Base-by-base conservation (phyloP, 106 monocot genomes). In the Allium sativum region DNA sequence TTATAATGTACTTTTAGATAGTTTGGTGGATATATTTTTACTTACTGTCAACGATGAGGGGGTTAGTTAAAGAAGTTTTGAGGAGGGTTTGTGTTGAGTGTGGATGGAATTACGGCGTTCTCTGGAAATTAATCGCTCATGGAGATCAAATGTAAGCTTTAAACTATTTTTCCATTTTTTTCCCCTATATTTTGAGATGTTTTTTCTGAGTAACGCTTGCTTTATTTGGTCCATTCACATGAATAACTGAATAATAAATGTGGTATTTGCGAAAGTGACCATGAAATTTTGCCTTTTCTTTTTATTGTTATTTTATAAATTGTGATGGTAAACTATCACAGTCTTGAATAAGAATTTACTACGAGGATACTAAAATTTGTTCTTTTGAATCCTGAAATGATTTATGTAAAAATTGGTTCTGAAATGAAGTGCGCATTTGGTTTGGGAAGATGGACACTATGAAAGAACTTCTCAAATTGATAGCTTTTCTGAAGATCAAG, bases 81-180 rank as follows among this genome's bases (percentile, higher is more conserved):
- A 56, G 79, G 73, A 73, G 81, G 17, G 76, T 89, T 40, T 85
- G 84, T 68, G 65, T 55, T 18, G 89, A 85, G 75, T 60, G 72
- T 45, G 89, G 89, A 15, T 89, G 89, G 89, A 79, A 81, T 0
- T 89, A 89, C 43, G 89, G 84, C 9, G 84, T 89, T 40, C 76
- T 82, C 59, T 89, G 89, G 89, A 73, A 60, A 58, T 59, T 70
- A 55, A 70, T 82, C 18, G 65, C 76, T 9, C 44, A 40, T 47
- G 56, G 46, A 40, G 68, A 71, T 43, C 81, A 59, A 13, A 78
- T 73, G 89, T 89, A 65, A 84, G 84, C 43, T 40, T 55, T 9
- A 0, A n/a, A 62, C 45, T 46, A 44, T 44, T 16, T 43, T 21
- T 47, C 22, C n/a, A 12, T 42, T 52, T 65, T 44, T 17, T 59